Evolutionary conservation across 805 yeast genomes (phyloP), one percentile per base, ranked within the genome.

Genomic region (Teunomyces atbi): DNA sequence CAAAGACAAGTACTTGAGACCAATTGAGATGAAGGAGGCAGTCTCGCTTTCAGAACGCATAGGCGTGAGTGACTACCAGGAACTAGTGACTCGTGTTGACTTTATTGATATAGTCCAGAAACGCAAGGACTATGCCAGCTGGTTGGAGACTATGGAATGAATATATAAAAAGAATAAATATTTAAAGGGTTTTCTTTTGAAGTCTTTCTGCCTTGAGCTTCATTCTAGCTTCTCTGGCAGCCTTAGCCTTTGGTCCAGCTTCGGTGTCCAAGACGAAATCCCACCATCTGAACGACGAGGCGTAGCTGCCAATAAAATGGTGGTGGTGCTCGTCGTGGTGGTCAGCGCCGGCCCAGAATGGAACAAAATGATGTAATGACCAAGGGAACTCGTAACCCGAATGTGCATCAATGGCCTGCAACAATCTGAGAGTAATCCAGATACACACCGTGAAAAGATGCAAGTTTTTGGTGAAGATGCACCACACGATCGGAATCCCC

Each of bases 341-440:
- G 61, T 88, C 97, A 18, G 97, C 97, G 55, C 98, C 98, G 3
- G 97, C 96, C 97, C 98, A 91, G 71, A 94, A 80, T 41, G 97
- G 97, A 50, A 92, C 65, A 69, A 92, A 82, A 64, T 90, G 89
- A 71, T 89, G 94, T 62, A 92, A 77, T 4, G 97, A 89, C 89
- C 95, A 84, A 52, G 99, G 98, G 82, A 92, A 92, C 65, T 92
- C 98, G 69, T 92, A 94, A 48, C 98, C 99, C 10, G 97, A 90
- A 69, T 92, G 99, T 20, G 97, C 86, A 66, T 92, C 99, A 48
- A 92, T 92, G 21, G 99, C 99, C 77, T 92, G 99, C 75, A 86
- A 84, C 57, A 92, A 79, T 69, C 98, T 82, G 58, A 89, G 70
- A 6, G 87, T 76, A 60, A 92, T 86, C 98, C 98, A 92, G 46